Base-by-base conservation (phyloP, 2,329 filamentous ascomycete species). In the Calonectria honghensis region DNA sequence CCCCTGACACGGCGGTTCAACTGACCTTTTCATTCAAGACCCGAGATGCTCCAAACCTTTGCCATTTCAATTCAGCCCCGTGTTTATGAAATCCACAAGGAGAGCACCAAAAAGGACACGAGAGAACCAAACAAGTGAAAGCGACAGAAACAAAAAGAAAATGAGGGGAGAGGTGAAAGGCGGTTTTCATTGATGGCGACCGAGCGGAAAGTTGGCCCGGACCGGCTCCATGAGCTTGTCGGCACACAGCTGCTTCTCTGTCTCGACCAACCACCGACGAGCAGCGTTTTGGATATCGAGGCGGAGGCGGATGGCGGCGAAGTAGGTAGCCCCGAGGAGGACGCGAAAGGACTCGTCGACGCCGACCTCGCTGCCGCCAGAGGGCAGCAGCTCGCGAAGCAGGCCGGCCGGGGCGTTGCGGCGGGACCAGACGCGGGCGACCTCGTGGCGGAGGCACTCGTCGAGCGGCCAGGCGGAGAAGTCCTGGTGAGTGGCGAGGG, bases 401-500 rank as follows among this genome's bases (percentile, higher is more conserved):
- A 51, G 57, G 31, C 73, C 66, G 65, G 11, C 24, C 13, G n/a
- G 50, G 20, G 52, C 57, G 68, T 45, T 24, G 24, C 73, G 73
- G 31, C 69, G 73, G 27, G 64, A 57, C 73, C 73, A 75, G 14
- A 64, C 48, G 31, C 73, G 73, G 16, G 16, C 24, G 5, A 72
- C 24, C 11, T 75, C 73, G 50, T 69, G 57, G 24, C 57, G 57
- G 29, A 75, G 69, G n/a, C 73, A 75, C n/a, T 72, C 64, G 24
- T 72, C 73, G 6, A 75, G 39, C 14, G 65, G 24, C 68, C 48
- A 72, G 6, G 29, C 16, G 16, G 67, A n/a, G 31, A 20, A 65
- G 16, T 72, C 73, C 20, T 39, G 11, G 11, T 45, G 57, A 4
- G 65, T 68, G 29, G 57, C 65, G 13, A 64, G 57, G 24, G 73